These are phyloP conservation scores for Zygoascus hellenicus DNA, from an alignment of 1,139 yeast genomes.

Conservation along the genomic window DNA sequence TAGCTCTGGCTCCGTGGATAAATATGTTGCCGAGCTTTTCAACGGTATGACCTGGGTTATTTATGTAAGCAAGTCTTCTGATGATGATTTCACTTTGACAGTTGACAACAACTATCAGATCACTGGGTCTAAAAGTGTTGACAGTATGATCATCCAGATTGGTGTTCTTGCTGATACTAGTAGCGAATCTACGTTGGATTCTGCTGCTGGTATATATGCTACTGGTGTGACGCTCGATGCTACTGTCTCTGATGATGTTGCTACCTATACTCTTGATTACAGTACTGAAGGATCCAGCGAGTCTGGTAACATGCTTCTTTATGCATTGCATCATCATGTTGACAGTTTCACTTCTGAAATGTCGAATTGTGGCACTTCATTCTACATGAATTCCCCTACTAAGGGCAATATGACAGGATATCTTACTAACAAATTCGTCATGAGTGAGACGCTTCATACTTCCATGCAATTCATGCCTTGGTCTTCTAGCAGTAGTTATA, in stretches of 20 bases:
- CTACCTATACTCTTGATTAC: constrained; percentile 50
- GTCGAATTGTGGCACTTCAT: constrained; percentile 41
- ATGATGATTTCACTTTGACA: constrained; percentile 35
- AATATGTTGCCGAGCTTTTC: constrained; percentile 52
- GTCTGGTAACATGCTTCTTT: constrained; percentile 49
- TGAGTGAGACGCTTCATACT: constrained; percentile 48
- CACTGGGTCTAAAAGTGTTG: constrained; percentile 40
- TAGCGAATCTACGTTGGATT: constrained; percentile 40
- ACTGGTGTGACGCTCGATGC: constrained; percentile 40
- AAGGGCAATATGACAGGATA: constrained; percentile 65
- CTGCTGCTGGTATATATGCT: constrained; percentile 59
- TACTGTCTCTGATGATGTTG: constrained; percentile 35
- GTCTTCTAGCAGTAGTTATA: constrained; percentile 34
- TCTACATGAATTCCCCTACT: constrained; percentile 50
- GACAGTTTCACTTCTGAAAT: constrained; percentile 43
- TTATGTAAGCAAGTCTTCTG: constrained; percentile 49
- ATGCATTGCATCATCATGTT: constrained; percentile 70
- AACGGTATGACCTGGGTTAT: constrained; percentile 52
- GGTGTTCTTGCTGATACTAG: constrained; percentile 47
- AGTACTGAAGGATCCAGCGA: constrained; percentile 48
- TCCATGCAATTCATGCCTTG: constrained; percentile 60
- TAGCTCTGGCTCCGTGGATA: constrained; percentile 40
- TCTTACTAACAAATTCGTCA: constrained; percentile 44
- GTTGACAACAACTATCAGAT: constrained; percentile 38
- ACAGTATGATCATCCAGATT: constrained; percentile 55